Conservation (phyloP, 2,329 filamentous ascomycete species). For the Pseudocercospora cruenta region DNA sequence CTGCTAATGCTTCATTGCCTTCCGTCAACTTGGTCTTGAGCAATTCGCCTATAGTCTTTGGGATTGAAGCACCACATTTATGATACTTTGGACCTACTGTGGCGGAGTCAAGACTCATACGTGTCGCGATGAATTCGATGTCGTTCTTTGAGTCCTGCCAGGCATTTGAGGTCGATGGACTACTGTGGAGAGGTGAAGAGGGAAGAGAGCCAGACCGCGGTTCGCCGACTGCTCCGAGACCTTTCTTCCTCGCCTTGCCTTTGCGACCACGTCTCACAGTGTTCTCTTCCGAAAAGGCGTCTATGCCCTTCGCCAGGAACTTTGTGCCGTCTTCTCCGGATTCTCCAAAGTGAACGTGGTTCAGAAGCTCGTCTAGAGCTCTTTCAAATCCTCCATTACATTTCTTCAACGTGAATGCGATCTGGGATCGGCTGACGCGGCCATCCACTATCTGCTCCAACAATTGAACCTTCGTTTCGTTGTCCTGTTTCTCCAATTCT, state of each 20-base stretch:
- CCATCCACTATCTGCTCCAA: conserved; percentile 73
- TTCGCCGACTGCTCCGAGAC: conserved; percentile 36
- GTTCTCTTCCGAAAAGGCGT: conserved; percentile 71
- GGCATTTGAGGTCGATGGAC: conserved; percentile 48
- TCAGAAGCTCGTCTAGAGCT: conserved; percentile 80
- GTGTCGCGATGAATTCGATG: conserved; percentile 63
- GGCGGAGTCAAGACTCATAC: conserved; percentile 52
- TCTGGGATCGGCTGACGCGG: conserved; percentile 64
- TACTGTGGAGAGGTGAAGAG: conserved; percentile 32
- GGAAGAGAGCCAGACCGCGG: conserved; percentile 31
- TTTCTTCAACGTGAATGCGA: conserved; percentile 69
- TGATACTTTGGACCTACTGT: conserved; percentile 63
- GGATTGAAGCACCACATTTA: conserved; percentile 58
- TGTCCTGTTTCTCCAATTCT: conserved; percentile 50
- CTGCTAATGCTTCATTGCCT: conserved; percentile 17
- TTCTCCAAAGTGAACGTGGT: conserved; percentile 75
- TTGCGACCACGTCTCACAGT: conserved; percentile 50
- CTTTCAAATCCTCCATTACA: conserved; percentile 67
- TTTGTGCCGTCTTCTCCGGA: conserved; percentile 52
- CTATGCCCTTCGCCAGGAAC: conserved; percentile 69
- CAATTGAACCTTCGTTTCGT: conserved; percentile 64
- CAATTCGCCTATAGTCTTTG: conserved; percentile 59
- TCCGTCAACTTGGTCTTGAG: conserved; percentile 44
- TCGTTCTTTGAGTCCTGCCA: conserved; percentile 63
- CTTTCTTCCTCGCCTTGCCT: conserved; percentile 48